Base-by-base conservation (phyloP, 2,329 filamentous ascomycete genomes). In the Ophiostoma ulmi region DNA sequence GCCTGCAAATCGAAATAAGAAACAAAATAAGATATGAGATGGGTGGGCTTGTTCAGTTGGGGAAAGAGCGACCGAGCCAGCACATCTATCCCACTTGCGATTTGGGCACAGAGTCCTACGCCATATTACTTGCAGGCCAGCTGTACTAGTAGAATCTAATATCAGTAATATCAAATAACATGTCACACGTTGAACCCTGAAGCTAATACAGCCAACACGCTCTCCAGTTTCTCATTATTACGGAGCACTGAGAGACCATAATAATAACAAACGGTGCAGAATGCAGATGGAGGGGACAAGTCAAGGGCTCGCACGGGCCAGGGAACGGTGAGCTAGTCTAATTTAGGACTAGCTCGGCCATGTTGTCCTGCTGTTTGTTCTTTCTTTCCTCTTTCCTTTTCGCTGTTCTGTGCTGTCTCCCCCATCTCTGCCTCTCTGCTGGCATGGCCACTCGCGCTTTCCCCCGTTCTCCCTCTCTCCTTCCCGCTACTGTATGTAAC, bases 271-370 rank as follows among this genome's bases (percentile, higher is more conserved):
- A 68, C 31, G 58, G 55, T 61, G 38, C 67, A 39, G 67, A 63
- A 67, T 52, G 38, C 58, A 69, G 58, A 68, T 69, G 69, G 71
- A 69, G 67, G 73, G 70, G 65, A 70, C 70, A 52, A 70, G 67
- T 69, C 70, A 69, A 73, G 70, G 69, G 35, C 68, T 72, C 72
- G 63, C 63, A 65, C 63, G 70, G 70, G 70, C 73, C 73, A 69
- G 44, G 64, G 67, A 73, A 74, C 71, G 70, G 68, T 41, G 52
- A 6, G 10, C 72, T 73, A 74, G 72, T 67, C 70, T 31, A 35
- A 44, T 65, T 72, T 1, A 8, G 63, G 73, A 39, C 70, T 74
- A 74, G 73, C 64, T 66, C 67, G 22, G 2, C 8, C 63, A 65
- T 69, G 69, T 70, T 73, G 70, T 71, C 70, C 70, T 64, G 55